These are phyloP conservation scores for Prunus armeniaca DNA, from an alignment of 306 rosid genomes.

Conservation along the genomic window DNA sequence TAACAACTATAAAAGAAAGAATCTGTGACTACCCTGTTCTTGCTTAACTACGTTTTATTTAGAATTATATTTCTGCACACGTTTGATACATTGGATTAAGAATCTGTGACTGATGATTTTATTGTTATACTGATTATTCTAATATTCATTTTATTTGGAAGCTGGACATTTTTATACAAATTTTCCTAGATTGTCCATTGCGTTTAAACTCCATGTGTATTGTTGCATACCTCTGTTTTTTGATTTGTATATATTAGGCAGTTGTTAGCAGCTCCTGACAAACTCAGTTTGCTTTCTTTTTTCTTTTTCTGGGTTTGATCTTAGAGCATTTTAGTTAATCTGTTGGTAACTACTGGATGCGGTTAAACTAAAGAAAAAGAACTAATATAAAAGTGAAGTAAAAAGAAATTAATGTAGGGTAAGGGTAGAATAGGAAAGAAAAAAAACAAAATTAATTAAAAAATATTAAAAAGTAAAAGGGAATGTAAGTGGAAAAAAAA, in stretches of 20 bases:
- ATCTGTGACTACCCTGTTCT: conserved; percentile 5
- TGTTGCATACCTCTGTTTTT: conserved; percentile 18
- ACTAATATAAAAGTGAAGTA: too few species aligned
- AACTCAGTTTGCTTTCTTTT: neutral
- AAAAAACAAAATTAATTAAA: too few species aligned
- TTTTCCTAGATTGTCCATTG: neutral
- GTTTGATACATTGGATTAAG: neutral
- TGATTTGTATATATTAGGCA: conserved; percentile 38
- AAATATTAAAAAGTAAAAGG: too few species aligned
- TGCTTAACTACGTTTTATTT: neutral
- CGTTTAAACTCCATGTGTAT: neutral
- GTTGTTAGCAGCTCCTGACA: conserved; percentile 19
- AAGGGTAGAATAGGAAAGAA: too few species aligned
- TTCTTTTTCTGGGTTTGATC: neutral
- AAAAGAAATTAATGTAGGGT: too few species aligned
- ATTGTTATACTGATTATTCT: neutral
- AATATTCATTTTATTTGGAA: neutral
- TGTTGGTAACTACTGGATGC: neutral
- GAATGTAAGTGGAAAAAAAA: too few species aligned
- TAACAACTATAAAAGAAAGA: neutral
- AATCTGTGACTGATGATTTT: neutral
- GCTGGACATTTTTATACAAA: neutral
- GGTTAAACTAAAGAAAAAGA: neutral
- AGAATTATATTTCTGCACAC: conserved; percentile 2
- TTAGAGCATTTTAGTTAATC: neutral